Evolutionary conservation across 495 filamentous ascomycete genomes (phyloP).

Genomic region (Podospora appendiculata): DNA sequence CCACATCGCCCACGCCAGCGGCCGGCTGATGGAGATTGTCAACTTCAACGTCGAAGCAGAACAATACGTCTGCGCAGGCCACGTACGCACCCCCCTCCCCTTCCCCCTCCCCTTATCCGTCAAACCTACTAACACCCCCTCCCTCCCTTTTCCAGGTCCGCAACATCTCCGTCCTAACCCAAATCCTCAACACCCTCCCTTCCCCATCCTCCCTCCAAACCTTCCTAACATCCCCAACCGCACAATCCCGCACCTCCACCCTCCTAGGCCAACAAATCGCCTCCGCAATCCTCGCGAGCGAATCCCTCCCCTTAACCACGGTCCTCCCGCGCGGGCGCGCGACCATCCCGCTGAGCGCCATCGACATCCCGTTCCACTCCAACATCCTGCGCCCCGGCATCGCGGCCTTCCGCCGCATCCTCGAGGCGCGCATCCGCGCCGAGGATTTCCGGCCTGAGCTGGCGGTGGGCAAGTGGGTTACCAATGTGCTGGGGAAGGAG

Average conservation of each 20-base stretch:
- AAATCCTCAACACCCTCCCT: not conserved
- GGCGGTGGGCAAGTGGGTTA: conserved; percentile 88
- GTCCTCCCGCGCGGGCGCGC: conserved; percentile 62
- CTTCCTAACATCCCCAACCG: too few species aligned
- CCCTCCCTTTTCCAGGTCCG: not conserved
- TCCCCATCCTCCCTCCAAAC: too few species aligned
- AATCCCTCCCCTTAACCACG: not conserved
- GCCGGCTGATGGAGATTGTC: conserved; percentile 89
- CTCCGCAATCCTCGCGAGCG: too few species aligned
- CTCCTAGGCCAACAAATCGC: too few species aligned
- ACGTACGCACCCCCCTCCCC: not conserved
- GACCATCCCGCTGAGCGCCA: conserved; percentile 85
- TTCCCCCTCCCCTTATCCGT: not conserved
- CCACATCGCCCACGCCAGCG: conserved; percentile 76
- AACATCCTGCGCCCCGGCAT: conserved; percentile 88
- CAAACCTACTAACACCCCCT: not conserved
- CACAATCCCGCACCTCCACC: too few species aligned
- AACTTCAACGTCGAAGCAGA: conserved; percentile 93
- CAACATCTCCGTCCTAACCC: not conserved
- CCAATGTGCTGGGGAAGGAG: conserved; percentile 84
- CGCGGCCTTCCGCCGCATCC: conserved; percentile 85
- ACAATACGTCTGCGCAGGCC: conserved; percentile 88
- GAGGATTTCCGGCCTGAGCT: conserved; percentile 75
- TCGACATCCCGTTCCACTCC: conserved; percentile 93
- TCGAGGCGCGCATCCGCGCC: conserved; percentile 93